These are phyloP conservation scores for Irpex rosettiformis DNA, from an alignment of 1,284 basidiomycete species.

Conservation along the genomic window DNA sequence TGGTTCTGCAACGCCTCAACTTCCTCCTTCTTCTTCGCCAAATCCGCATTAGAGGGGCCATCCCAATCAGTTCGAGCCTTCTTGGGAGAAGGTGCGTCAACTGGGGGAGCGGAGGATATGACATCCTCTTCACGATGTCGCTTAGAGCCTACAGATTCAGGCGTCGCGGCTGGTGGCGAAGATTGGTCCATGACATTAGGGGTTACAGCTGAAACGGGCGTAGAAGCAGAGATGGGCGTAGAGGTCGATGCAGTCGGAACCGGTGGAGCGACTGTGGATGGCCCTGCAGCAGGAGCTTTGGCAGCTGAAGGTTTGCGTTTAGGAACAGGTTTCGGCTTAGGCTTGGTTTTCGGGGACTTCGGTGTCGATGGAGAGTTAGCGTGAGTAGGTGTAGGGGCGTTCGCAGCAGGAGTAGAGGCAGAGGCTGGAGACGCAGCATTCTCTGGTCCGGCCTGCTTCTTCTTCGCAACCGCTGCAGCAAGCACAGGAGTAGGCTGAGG, in stretches of 20 bases:
- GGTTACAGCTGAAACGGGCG: slow-evolving; percentile 30
- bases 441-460: slow-evolving; percentile 8
- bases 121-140: slow-evolving; percentile 60
- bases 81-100: slow-evolving; percentile 61
- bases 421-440: slow-evolving; percentile 27
- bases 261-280: slow-evolving; percentile 10
- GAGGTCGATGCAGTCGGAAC: slow-evolving; percentile 12
- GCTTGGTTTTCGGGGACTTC: slow-evolving; percentile 34
- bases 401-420: slow-evolving; percentile 51
- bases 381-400: slow-evolving; percentile 45
- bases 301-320: slow-evolving; percentile 31
- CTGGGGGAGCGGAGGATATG: slow-evolving; percentile 24
- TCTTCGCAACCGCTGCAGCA: slow-evolving; percentile 8
- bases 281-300: slow-evolving; percentile 16
- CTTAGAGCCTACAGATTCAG: slow-evolving; percentile 38
- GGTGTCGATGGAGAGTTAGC: slow-evolving; percentile 40
- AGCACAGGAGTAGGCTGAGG: slow-evolving; percentile 4
- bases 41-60: slow-evolving; percentile 47
- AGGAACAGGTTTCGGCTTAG: slow-evolving; percentile 39
- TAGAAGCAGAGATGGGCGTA: slow-evolving; percentile 11
- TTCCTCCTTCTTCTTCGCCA: slow-evolving; percentile 51
- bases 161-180: slow-evolving; percentile 21
- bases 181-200: slow-evolving; percentile 21
- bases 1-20: slow-evolving; percentile 52
- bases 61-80: slow-evolving; percentile 69